These are phyloP conservation scores for Aspergillus viridinutans DNA, from an alignment of 2,329 filamentous ascomycete species.

Conservation along the genomic window DNA sequence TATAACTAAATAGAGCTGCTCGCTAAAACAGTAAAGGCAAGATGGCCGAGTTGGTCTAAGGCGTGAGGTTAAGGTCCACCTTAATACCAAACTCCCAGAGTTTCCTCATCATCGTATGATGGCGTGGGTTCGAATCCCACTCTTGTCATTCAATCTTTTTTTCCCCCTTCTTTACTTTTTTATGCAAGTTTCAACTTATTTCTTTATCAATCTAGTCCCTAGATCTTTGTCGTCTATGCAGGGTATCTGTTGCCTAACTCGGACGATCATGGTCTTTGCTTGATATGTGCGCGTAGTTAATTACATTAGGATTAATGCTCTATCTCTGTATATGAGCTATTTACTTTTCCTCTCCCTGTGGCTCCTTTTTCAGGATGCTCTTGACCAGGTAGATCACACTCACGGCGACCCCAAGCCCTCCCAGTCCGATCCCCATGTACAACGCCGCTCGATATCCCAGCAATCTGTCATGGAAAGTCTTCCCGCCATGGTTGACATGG, in stretches of 20 bases:
- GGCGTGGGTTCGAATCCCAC: neutral
- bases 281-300: neutral
- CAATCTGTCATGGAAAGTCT: constrained; percentile 1
- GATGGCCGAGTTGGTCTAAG: constrained; percentile 36
- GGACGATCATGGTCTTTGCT: neutral
- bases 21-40: too few species aligned
- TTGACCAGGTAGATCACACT: neutral
- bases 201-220: too few species aligned
- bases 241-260: neutral
- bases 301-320: neutral
- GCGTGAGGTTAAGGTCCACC: constrained; percentile 29
- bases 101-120: neutral
- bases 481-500: constrained; percentile 8
- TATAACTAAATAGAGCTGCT: too few species aligned
- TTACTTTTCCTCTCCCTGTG: neutral
- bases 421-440: constrained; percentile 8
- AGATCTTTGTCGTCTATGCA: too few species aligned
- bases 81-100: neutral
- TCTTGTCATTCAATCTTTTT: neutral
- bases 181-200: too few species aligned
- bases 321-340: neutral
- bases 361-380: neutral
- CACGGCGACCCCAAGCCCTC: neutral
- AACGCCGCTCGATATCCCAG: constrained; percentile 9
- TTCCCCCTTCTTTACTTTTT: neutral